Evolutionary conservation across 208 protist species (phyloP), one percentile per base, ranked within the genome.

Genomic region (Crithidia expoeki): DNA sequence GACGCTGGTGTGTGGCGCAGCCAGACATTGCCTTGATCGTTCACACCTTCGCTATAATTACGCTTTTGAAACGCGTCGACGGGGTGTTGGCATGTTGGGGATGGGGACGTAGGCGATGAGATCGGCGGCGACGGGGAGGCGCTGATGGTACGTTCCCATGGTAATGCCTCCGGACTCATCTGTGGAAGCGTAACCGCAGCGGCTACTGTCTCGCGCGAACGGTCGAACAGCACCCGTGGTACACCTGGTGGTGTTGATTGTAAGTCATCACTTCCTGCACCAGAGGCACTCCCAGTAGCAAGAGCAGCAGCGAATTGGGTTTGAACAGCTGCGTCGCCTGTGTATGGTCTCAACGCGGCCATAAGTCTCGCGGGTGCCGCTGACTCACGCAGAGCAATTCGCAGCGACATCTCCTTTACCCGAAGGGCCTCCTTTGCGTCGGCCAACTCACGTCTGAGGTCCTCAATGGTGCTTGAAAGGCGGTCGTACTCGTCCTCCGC

Each of bases 401-500:
- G 75, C 23, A 89, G 68, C n/a, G 84, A 77, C 16, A 70, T 49
- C 56, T 84, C 74, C 68, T 84, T 89, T 14, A 79, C 50, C 10
- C 70, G 60, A 44, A 84, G 67, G 10, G 68, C 79, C 52, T 59
- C 64, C 51, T 66, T 69, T 1, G 74, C 44, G 36, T 62, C 60
- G 2, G 56, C 51, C 36, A 84, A 44, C 74, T 80, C 71, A 11
- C 40, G 46, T 36, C 47, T 65, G 23, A 84, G 47, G 2, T 0
- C 7, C 33, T 68, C 74, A 1, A 78, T 71, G 40, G 52, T 69
- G 44, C 42, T 46, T 7, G 63, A 70, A 27, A 76, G 50, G 46
- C 61, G 42, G 23, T 68, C 69, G 44, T 71, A 69, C 44, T 81
- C 72, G 38, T 74, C 67, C 47, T 74, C 78, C n/a, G 73, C 69